Conservation (phyloP, 2,329 filamentous ascomycete genomes). For the Fusarium penzigii region DNA sequence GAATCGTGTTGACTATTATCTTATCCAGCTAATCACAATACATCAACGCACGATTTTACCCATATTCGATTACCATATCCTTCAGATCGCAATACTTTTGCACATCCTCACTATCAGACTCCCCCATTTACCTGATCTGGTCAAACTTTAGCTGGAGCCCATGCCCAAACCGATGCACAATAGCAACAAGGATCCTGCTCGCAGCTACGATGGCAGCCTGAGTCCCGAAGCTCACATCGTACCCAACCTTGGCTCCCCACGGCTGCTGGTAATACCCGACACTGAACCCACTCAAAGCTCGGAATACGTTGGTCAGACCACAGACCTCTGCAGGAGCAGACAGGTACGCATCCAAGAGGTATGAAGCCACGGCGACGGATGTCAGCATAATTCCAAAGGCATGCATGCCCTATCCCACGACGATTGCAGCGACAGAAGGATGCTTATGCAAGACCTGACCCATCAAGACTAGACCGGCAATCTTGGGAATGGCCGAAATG, state of each 20-base stretch:
- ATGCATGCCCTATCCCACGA: slow-evolving; percentile 49
- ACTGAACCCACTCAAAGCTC: slow-evolving; percentile 45
- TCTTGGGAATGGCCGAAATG: slow-evolving; percentile 48
- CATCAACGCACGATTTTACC: no score
- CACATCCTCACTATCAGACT: no score
- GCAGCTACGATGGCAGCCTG: slow-evolving; percentile 31
- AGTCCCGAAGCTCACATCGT: slow-evolving; percentile 39
- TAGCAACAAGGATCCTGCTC: slow-evolving; percentile 30
- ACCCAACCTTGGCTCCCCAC: slow-evolving; percentile 41
- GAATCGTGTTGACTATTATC: no score
- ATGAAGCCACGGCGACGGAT: slow-evolving; percentile 48
- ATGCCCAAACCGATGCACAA: slow-evolving; percentile 17
- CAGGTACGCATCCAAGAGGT: slow-evolving; percentile 49
- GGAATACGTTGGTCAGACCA: slow-evolving; percentile 40
- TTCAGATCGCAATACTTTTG: no score
- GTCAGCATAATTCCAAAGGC: slow-evolving; percentile 54
- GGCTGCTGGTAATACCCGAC: slow-evolving; percentile 48
- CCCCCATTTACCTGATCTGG: slow-evolving; percentile 12
- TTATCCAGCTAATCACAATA: no score
- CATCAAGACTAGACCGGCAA: slow-evolving; percentile 50
- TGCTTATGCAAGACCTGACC: slow-evolving; percentile 50
- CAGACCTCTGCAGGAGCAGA: slow-evolving; percentile 46
- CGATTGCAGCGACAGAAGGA: slow-evolving; percentile 32
- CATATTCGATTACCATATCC: no score
- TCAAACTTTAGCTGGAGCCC: slow-evolving; percentile 7